Conservation (phyloP, 495 filamentous ascomycete species). For the Lichenothelia convexa region DNA sequence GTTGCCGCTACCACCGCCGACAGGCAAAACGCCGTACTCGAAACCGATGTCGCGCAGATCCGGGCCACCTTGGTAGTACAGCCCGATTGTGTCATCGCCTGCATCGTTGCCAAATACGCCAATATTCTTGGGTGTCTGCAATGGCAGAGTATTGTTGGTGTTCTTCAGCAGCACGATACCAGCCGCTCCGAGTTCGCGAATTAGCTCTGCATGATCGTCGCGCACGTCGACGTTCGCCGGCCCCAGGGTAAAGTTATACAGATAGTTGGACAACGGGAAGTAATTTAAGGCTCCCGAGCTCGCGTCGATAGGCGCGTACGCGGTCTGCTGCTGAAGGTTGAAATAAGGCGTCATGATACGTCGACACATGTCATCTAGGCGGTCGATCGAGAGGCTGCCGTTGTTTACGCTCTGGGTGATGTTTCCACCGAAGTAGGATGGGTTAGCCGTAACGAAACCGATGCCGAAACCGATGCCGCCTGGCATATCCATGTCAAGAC, state of each 20-base stretch:
- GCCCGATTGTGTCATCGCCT: slow-evolving; percentile 24
- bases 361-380: slow-evolving; percentile 18
- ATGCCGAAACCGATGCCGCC: slow-evolving; percentile 12
- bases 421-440: slow-evolving; percentile 17
- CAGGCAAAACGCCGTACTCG: slow-evolving; percentile 36
- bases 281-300: slow-evolving; percentile 5
- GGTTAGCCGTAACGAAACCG: too few species aligned
- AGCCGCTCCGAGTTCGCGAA: slow-evolving; percentile 37
- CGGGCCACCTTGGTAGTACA: slow-evolving; percentile 18
- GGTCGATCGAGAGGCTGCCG: slow-evolving; percentile 10
- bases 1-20: slow-evolving; percentile 41
- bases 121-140: slow-evolving; percentile 32
- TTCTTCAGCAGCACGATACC: slow-evolving; percentile 49
- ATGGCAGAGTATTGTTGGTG: slow-evolving; percentile 31
- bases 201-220: slow-evolving; percentile 27
- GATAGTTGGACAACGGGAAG: slow-evolving; percentile 4
- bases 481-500: slow-evolving; percentile 16
- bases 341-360: slow-evolving; percentile 22
- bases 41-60: slow-evolving; percentile 26
- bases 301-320: slow-evolving; percentile 12
- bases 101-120: slow-evolving; percentile 48
- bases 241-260: too few species aligned
- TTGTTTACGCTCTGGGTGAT: slow-evolving; percentile 15
- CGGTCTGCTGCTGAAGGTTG: slow-evolving; percentile 12
- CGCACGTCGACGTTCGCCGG: slow-evolving; percentile 28